Evolutionary conservation across 805 yeast species (phyloP).

Genomic region (Wickerhamiella galacta): DNA sequence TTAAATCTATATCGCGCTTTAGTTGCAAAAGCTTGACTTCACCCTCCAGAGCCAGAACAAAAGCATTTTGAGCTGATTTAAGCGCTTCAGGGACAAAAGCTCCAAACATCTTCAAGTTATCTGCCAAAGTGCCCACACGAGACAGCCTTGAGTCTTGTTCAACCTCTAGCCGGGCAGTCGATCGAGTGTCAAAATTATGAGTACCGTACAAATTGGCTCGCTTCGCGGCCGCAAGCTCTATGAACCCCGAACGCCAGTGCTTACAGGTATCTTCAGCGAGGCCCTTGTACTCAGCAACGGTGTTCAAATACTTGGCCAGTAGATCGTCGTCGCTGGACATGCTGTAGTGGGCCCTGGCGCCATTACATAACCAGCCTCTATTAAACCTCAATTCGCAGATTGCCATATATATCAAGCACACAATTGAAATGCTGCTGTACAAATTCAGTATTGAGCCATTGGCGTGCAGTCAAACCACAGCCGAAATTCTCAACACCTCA

Average conservation of each 20-base stretch:
- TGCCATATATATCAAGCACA: no score
- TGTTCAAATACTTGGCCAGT: conserved; percentile 8
- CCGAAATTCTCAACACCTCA: no score
- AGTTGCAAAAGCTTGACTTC: no score
- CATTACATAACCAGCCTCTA: no score
- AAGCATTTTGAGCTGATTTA: no score
- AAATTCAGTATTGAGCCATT: no score
- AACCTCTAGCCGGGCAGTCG: not conserved
- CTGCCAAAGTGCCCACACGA: conserved; percentile 12
- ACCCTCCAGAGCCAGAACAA: no score
- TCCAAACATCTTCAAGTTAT: conserved; percentile 33
- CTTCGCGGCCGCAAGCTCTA: conserved; percentile 9
- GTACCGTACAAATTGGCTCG: conserved; percentile 1
- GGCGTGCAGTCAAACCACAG: no score
- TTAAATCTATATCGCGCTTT: not conserved
- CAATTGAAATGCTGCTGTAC: no score
- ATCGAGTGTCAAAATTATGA: conserved; percentile 5
- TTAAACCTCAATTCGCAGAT: no score
- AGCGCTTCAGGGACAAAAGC: conserved; percentile 30
- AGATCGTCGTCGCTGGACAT: conserved; percentile 6
- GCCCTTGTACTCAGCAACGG: conserved; percentile 7
- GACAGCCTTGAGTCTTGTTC: conserved; percentile 8
- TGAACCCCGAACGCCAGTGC: conserved; percentile 10
- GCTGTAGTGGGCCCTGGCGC: no score
- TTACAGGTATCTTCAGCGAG: conserved; percentile 4